Evolutionary conservation across 495 filamentous ascomycete species (phyloP).

Genomic region (Trichoderma erinaceum): DNA sequence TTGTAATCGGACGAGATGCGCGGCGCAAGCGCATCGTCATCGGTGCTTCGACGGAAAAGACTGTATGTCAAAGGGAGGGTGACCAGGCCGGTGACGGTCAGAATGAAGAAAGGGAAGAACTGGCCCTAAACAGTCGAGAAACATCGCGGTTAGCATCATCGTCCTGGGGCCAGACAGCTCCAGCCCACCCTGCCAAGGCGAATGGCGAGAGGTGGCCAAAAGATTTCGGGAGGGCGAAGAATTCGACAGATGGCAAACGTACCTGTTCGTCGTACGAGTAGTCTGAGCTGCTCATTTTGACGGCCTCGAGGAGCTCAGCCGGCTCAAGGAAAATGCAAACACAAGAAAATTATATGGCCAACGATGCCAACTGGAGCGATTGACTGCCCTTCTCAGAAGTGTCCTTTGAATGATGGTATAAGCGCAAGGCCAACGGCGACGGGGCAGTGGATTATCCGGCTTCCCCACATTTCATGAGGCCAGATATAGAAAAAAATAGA

Average conservation of each 20-base stretch:
- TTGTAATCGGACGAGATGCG: slow-evolving; percentile 62
- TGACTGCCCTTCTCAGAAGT: slow-evolving; percentile 12
- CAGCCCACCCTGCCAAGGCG: not conserved
- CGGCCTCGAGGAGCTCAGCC: slow-evolving; percentile 16
- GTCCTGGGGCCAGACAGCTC: not conserved
- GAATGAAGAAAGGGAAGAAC: slow-evolving; percentile 98
- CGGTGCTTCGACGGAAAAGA: slow-evolving; percentile 70
- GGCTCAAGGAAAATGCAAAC: not conserved
- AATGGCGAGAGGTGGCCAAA: not conserved
- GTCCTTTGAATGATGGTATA: slow-evolving; percentile 3
- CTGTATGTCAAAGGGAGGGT: slow-evolving; percentile 88
- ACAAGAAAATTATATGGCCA: not conserved
- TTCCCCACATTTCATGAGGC: not conserved
- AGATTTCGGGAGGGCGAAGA: not conserved
- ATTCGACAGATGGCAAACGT: slow-evolving; percentile 18
- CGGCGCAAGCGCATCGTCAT: slow-evolving; percentile 47
- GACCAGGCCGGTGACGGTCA: slow-evolving; percentile 80
- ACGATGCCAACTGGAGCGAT: not conserved
- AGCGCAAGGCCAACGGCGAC: not conserved
- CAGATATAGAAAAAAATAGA: not conserved
- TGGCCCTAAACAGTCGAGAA: slow-evolving; percentile 56
- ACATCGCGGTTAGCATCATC: not conserved
- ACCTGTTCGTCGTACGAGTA: slow-evolving; percentile 97
- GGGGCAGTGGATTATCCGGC: slow-evolving; percentile 10
- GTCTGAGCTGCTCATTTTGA: slow-evolving; percentile 77